phyloP scores from a whole-genome alignment of 371 early-diverging fungal genomes.

The Mucor circinelloides region DNA sequence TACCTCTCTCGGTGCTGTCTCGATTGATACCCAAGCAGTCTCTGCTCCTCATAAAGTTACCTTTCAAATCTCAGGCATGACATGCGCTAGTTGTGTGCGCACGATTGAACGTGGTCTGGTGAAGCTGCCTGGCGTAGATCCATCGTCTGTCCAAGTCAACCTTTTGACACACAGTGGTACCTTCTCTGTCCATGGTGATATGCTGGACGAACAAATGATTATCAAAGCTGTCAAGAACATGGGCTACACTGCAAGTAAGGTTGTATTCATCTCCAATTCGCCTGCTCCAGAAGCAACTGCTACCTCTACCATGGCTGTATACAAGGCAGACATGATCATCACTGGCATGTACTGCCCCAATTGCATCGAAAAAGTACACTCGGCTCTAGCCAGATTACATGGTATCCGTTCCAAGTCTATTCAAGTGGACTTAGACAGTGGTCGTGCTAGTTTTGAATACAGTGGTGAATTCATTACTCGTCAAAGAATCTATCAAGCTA shows the following conservation, averaged over 20 bases:
- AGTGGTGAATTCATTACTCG: slow-evolving; percentile 33
- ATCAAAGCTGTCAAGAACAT: slow-evolving; percentile 53
- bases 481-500: slow-evolving; percentile 40
- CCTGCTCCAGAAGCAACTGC: neutral
- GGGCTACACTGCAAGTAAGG: slow-evolving; percentile 62
- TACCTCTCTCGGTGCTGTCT: slow-evolving; percentile 27
- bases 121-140: slow-evolving; percentile 66
- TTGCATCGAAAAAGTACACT: slow-evolving; percentile 64
- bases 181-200: slow-evolving; percentile 39
- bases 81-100: slow-evolving; percentile 80
- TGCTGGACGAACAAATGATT: slow-evolving; percentile 38
- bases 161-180: slow-evolving; percentile 70
- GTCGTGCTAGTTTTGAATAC: slow-evolving; percentile 48
- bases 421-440: slow-evolving; percentile 48
- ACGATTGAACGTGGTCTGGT: slow-evolving; percentile 73
- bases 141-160: slow-evolving; percentile 69
- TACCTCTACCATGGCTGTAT: neutral
- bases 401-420: slow-evolving; percentile 39
- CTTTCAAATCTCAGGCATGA: slow-evolving; percentile 90
- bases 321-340: slow-evolving; percentile 39
- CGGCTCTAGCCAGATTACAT: slow-evolving; percentile 36
- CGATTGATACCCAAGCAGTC: slow-evolving; percentile 22
- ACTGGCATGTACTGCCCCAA: slow-evolving; percentile 74
- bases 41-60: slow-evolving; percentile 43
- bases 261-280: slow-evolving; percentile 24